These are phyloP conservation scores for Filobasidium uniguttulatum DNA, from an alignment of 1,284 basidiomycete genomes.

Conservation along the genomic window DNA sequence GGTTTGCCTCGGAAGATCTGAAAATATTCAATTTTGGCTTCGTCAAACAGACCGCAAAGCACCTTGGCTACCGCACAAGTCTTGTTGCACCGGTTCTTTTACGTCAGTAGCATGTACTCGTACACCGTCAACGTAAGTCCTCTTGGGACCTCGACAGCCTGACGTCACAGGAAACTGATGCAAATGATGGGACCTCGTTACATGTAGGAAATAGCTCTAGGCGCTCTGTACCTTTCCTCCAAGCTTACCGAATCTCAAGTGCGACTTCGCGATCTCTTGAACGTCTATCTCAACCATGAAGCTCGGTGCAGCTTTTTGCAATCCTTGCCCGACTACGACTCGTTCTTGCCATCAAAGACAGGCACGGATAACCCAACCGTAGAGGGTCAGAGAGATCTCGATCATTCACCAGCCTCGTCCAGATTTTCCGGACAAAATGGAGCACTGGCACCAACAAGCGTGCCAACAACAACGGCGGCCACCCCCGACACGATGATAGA, in stretches of 20 bases:
- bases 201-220: constrained; percentile 78
- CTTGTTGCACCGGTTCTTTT: constrained; percentile 94
- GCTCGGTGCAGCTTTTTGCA: constrained; percentile 38
- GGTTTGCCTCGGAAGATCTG: not conserved
- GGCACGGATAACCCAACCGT: no score
- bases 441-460: not conserved
- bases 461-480: not conserved
- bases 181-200: not conserved
- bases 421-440: not conserved
- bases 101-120: constrained; percentile 80
- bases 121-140: constrained; percentile 71
- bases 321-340: no score
- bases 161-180: not conserved
- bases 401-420: no score
- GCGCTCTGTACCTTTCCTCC: constrained; percentile 81
- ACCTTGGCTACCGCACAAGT: constrained; percentile 94
- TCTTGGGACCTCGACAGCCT: not conserved
- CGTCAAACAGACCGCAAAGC: constrained; percentile 95
- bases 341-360: no score
- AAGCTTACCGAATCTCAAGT: constrained; percentile 91
- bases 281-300: constrained; percentile 71
- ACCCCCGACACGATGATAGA: not conserved
- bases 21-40: constrained; percentile 3
- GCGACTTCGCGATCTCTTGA: constrained; percentile 83
- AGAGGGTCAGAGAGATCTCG: not conserved